Evolutionary conservation across 257 asterid genomes (phyloP), one percentile per base, ranked within the genome.

Genomic region (Parsonsia alboflavescens): DNA sequence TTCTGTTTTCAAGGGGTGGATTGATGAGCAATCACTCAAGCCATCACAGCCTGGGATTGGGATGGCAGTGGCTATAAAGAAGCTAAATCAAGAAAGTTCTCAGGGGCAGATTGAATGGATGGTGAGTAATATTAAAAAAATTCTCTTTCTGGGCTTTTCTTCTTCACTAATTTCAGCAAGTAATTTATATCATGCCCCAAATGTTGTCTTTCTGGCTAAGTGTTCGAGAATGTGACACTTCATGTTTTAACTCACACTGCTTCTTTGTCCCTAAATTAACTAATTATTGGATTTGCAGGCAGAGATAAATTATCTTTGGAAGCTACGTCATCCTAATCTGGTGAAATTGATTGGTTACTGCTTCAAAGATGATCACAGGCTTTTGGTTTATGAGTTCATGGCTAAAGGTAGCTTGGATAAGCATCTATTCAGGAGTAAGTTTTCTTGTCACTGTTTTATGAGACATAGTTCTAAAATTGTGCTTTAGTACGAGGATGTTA

Each of bases 61-160:
- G 42, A 80, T 89, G 64, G 94, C 88, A 26, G 91, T 91, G 19
- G 98, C 98, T 70, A 96, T 93, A 59, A 93, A 93, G 79, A 84
- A 84, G 89, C 89, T 89, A 2, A 93, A 87, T 63, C 94, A 87
- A 76, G 96, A 91, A 0, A 93, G 97, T 1, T 84, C 86, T 89
- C 98, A 93, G 73, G 98, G 98, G 5, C 98, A 91, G 90, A 90
- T 80, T 75, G 98, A 93, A 78, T 93, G 98, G 97, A 57, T 93
- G 97, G 97, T 93, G 75, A 59, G 91, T 81, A 24, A 42, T 39
- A 73, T 73, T 19, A 2, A 54, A 42, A 1, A 8, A 39, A 10
- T 41, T 22, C 42, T 22, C 52, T 53, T 50, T n/a, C n/a, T 26
- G 45, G 16, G n/a, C 21, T 2, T 6, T 21, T 30, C 41, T 50